phyloP scores from a whole-genome alignment of 2,329 filamentous ascomycete species.

The Claviceps arundinis region DNA sequence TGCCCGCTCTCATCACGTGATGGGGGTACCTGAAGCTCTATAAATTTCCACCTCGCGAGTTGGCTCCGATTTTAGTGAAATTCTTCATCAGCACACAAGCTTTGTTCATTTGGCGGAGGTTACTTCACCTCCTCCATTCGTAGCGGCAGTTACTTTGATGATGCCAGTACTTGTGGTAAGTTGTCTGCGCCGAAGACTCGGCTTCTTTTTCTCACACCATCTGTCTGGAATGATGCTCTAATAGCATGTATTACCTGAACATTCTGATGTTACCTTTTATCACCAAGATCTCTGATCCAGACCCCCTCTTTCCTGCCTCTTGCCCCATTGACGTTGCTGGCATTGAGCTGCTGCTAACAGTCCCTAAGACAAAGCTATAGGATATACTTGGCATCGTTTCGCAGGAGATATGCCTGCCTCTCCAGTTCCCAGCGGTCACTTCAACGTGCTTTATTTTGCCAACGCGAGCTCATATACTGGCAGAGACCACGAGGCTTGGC shows the following conservation, averaged over 20 bases:
- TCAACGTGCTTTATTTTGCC: slow-evolving; percentile 74
- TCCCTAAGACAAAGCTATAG: neutral
- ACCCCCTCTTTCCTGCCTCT: slow-evolving; percentile 6
- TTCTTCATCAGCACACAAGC: no score
- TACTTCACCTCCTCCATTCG: neutral
- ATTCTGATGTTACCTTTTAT: slow-evolving; percentile 41
- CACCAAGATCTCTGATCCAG: slow-evolving; percentile 60
- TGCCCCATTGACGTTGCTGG: slow-evolving; percentile 1
- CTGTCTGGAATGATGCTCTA: slow-evolving; percentile 35
- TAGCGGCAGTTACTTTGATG: neutral
- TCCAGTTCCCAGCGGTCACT: slow-evolving; percentile 48
- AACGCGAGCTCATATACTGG: slow-evolving; percentile 56
- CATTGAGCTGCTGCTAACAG: neutral
- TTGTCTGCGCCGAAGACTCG: slow-evolving; percentile 1
- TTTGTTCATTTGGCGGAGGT: neutral
- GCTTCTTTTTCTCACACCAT: slow-evolving; percentile 1
- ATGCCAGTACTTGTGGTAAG: slow-evolving; percentile 6
- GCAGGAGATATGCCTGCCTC: slow-evolving; percentile 22
- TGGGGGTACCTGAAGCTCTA: no score
- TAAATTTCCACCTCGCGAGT: no score
- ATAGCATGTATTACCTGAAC: slow-evolving; percentile 48
- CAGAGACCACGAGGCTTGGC: slow-evolving; percentile 51
- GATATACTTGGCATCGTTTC: neutral
- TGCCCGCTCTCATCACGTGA: no score
- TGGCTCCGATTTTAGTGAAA: no score